These are phyloP conservation scores for Cronartium quercuum DNA, from an alignment of 1,284 basidiomycete species.

Conservation along the genomic window DNA sequence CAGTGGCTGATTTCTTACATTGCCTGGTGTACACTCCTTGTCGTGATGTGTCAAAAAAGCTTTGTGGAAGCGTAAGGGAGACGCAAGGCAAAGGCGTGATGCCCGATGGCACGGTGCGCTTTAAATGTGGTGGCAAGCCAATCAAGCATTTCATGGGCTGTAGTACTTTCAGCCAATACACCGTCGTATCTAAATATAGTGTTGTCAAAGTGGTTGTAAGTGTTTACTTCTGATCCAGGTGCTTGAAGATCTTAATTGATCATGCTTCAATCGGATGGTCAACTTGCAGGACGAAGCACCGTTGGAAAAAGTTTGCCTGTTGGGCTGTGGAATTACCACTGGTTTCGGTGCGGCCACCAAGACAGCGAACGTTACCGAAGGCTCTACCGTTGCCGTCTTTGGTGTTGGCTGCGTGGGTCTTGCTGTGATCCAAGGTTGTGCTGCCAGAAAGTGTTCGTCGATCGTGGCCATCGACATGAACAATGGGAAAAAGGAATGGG, in stretches of 20 bases:
- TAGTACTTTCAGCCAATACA: constrained; percentile 98
- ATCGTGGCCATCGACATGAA: constrained; percentile 93
- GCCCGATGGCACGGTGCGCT: constrained; percentile 86
- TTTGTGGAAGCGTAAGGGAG: constrained; percentile 62
- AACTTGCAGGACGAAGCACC: constrained; percentile 60
- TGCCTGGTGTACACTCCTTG: neutral
- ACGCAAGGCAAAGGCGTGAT: constrained; percentile 95
- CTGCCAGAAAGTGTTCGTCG: constrained; percentile 69
- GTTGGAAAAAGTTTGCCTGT: constrained; percentile 84
- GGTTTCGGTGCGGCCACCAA: constrained; percentile 58
- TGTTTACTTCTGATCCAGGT: neutral
- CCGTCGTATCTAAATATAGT: constrained; percentile 93
- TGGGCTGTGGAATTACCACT: constrained; percentile 94
- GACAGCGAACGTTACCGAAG: constrained; percentile 59
- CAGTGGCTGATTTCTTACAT: neutral
- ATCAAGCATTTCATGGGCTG: constrained; percentile 97
- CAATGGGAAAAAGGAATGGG: constrained; percentile 76
- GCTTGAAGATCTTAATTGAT: constrained; percentile 14
- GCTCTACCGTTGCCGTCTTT: constrained; percentile 84
- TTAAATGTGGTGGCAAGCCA: constrained; percentile 80
- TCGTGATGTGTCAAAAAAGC: neutral
- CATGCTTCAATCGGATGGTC: neutral
- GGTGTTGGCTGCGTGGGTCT: constrained; percentile 94
- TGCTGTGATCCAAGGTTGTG: constrained; percentile 77
- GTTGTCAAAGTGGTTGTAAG: constrained; percentile 58